phyloP scores from a whole-genome alignment of 2,329 filamentous ascomycete species.

The Phaeosphaeriaceae sp. region DNA sequence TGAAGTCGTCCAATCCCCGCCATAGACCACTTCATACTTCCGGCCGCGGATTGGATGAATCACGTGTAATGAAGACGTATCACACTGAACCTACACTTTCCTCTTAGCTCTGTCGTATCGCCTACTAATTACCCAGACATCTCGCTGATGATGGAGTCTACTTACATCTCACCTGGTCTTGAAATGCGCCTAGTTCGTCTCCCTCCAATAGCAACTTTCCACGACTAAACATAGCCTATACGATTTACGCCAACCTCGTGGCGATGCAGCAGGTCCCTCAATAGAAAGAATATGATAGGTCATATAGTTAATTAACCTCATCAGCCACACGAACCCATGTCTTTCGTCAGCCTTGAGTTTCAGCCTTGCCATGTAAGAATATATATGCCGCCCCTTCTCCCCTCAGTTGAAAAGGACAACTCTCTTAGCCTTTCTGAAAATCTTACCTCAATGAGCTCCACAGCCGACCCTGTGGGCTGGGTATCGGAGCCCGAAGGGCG shows the following conservation, averaged over 20 bases:
- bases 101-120: too few species aligned
- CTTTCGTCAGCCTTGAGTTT: too few species aligned
- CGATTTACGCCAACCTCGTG: background rate
- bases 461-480: constrained; percentile 16
- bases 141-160: too few species aligned
- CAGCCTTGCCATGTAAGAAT: background rate
- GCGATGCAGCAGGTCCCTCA: background rate
- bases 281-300: background rate
- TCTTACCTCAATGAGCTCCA: background rate
- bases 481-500: constrained; percentile 23
- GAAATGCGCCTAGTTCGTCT: background rate
- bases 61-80: background rate
- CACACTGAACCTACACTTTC: too few species aligned
- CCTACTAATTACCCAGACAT: too few species aligned
- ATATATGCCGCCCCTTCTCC: background rate
- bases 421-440: background rate
- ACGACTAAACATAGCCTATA: too few species aligned
- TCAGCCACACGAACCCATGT: background rate
- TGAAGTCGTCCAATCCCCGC: background rate
- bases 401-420: background rate
- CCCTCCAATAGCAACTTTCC: background rate
- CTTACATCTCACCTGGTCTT: constrained; percentile 1
- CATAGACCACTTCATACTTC: constrained; percentile 8
- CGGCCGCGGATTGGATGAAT: constrained; percentile 26
- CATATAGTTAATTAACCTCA: too few species aligned